Evolutionary conservation across 108 stramenopile species (phyloP).

Genomic region (Aurantiochytrium sp.): DNA sequence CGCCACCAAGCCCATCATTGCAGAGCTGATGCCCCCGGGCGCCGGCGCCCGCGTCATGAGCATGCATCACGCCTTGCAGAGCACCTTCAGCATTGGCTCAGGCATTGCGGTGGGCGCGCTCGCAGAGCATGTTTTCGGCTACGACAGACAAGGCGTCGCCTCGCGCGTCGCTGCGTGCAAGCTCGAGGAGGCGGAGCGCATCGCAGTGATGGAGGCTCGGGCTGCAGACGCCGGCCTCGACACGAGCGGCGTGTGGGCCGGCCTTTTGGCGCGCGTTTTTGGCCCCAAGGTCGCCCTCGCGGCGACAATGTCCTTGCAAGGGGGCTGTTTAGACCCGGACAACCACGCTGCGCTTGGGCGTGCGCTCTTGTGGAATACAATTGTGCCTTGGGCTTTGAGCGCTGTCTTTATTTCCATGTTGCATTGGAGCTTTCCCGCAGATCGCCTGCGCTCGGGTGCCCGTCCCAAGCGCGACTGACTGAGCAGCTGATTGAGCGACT

Average conservation of each 20-base stretch:
- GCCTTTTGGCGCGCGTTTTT: neutral
- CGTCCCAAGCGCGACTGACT: neutral
- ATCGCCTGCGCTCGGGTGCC: neutral
- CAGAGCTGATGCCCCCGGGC: constrained; percentile 1
- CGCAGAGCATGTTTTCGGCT: constrained; percentile 11
- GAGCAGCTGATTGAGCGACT: too few relatives aligned
- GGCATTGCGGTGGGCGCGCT: neutral
- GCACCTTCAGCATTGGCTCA: neutral
- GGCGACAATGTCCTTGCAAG: neutral
- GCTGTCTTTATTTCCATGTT: neutral
- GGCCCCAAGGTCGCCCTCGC: neutral
- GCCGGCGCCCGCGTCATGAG: neutral
- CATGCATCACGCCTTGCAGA: neutral
- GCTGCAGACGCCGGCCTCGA: neutral
- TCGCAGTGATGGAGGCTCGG: neutral
- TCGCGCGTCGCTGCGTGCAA: neutral
- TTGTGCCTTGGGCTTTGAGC: neutral
- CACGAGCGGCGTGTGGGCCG: neutral
- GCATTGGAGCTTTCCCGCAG: neutral
- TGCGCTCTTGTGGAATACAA: neutral
- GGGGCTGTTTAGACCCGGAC: neutral
- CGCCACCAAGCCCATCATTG: neutral
- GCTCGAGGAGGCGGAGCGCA: neutral
- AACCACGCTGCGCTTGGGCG: neutral
- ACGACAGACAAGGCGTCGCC: neutral